Evolutionary conservation across 2,329 filamentous ascomycete genomes (phyloP), one percentile per base, ranked within the genome.

Genomic region (Myotisia sp.): DNA sequence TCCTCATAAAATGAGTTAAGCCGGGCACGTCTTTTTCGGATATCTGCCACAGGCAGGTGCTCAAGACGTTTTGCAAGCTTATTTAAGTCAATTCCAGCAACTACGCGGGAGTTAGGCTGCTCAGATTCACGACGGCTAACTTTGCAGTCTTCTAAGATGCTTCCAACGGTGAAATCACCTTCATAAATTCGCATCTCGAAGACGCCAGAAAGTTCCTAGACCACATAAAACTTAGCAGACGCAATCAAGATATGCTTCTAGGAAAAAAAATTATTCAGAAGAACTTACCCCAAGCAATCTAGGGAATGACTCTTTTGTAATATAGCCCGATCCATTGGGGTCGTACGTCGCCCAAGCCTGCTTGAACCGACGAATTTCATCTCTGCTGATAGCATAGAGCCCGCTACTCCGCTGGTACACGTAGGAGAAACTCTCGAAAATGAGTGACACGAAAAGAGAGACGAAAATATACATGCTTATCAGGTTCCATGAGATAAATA

Each of bases 381-480:
- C 85, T 44, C 90, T 73, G 48, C 84, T 92, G 47, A 98, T 79
- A 41, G 81, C 79, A 4, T 81, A 84, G 47, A 94, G 70, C n/a
- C 85, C 84, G 50, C 82, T 93, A 40, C 87, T 94, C 42, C 85
- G 75, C 61, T 98, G 92, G 55, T 95, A 98, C 43, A 98, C 90
- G 51, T 98, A 98, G 55, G 85, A 93, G 68, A 98, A 98, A 59
- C 86, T 95, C 63, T 98, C 90, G 61, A 92, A 98, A 47, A 98
- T 98, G 54, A 98, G 75, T 31, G 90, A 98, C 39, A 98, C 87
- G 56, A 98, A 98, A 52, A 98, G 64, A 51, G 87, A 94, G 52
- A 95, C 87, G 51, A 98, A 98, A 50, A 98, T 92, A 61, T 98
- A 98, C 90, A 98, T 98, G 79, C 87, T 95, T 58, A 98, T 71